Percentiles rank a stretch among this genome's conserved stretches.
phyloP scores from a whole-genome alignment of 176 grass and related monocot genomes.

The Carex parvula region DNA sequence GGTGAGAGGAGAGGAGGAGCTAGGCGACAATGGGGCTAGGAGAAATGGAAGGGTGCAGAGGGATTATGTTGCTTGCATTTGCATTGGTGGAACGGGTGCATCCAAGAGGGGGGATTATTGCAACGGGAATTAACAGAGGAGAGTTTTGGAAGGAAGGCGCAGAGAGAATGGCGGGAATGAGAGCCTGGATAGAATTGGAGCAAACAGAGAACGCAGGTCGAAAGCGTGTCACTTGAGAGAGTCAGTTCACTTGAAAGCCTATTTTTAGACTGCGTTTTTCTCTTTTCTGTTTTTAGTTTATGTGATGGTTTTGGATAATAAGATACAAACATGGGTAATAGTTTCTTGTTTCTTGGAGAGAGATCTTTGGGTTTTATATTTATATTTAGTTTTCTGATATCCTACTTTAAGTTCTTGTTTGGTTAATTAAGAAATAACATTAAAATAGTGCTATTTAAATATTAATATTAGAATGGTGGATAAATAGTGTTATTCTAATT shows the following conservation, averaged over 20 bases:
- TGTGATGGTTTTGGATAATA: slow-evolving; percentile 6
- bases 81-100: not conserved
- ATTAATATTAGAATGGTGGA: not conserved
- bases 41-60: slow-evolving; percentile 16
- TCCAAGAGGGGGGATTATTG: not conserved
- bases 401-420: not conserved
- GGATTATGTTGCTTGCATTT: slow-evolving; percentile 14
- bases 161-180: slow-evolving; percentile 23
- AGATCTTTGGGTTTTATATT: not conserved
- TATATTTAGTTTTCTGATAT: not conserved
- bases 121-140: not conserved
- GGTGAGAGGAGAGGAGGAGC: slow-evolving; percentile 14
- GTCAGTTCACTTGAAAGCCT: not conserved
- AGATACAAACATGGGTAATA: not conserved
- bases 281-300: slow-evolving; percentile 14
- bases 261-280: not conserved
- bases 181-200: slow-evolving; percentile 18
- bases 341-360: not conserved
- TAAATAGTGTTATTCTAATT: too few relatives aligned
- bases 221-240: not conserved
- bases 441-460: not conserved
- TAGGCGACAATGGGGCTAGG: not conserved
- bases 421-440: not conserved
- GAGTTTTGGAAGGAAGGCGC: slow-evolving; percentile 19
- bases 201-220: not conserved